Base-by-base conservation (phyloP, 176 grass and related monocot genomes). In the Musa beccarii region DNA sequence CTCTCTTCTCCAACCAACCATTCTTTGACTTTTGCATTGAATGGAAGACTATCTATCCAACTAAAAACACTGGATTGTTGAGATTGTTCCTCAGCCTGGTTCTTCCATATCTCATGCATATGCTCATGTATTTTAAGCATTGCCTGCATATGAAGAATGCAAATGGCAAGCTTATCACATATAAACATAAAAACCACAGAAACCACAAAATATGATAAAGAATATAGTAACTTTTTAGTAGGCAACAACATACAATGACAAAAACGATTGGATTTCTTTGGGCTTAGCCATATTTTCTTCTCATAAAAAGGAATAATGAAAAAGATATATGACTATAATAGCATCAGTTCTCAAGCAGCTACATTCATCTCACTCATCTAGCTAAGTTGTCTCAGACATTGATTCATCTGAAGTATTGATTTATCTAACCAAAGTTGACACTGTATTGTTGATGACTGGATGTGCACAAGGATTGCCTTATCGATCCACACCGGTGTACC, bases 111-210 rank as follows among this genome's bases (percentile, higher is more conserved):
- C 56, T 81, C 86, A 81, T 97, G 93, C 93, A 97, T 93, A 85
- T 92, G 89, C 56, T 97, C 93, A 15, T 90, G 86, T 88, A 97
- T 97, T 85, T 92, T 86, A 85, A 97, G 87, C 93, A 97, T 97
- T 61, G 89, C 93, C 93, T 96, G 76, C 62, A 85, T 11, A 55
- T 20, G 68, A 81, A 74, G 21, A 57, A 13, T 8, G 9, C 5
- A 52, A 43, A 25, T 19, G n/a, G 7, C 11, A 22, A 73, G 53
- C 51, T 53, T 23, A 14, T 23, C 9, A 54, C 19, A 15, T 8
- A 22, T 62, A n/a, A 17, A 17, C 15, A 62, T 19, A 17, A 62
- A 62, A 62, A 62, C 1, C 57, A 25, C 20, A 13, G 14, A 22
- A 13, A 34, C 3, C 1, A 17, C 11, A 57, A 26, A 56, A 29